Conservation (phyloP, 2,329 filamentous ascomycete genomes). For the Cladophialophora exuberans region DNA sequence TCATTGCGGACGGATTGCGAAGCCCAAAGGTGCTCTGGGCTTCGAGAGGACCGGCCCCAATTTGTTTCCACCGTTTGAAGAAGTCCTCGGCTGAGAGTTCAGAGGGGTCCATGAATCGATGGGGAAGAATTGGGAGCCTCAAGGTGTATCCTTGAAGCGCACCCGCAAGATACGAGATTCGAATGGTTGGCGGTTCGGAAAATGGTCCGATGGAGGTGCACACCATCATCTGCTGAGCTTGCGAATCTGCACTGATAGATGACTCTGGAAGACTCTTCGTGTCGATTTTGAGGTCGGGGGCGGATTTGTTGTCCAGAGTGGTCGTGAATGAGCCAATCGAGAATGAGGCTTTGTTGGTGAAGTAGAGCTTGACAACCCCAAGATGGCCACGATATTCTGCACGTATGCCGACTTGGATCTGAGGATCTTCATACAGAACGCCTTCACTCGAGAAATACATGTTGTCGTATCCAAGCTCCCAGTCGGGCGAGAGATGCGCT, state of each 20-base stretch:
- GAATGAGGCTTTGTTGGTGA: slow-evolving; percentile 88
- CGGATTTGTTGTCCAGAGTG: slow-evolving; percentile 73
- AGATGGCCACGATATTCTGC: slow-evolving; percentile 96
- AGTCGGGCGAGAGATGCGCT: slow-evolving; percentile 89
- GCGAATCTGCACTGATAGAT: slow-evolving; percentile 71
- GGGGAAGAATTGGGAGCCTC: slow-evolving; percentile 82
- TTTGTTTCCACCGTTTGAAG: slow-evolving; percentile 99
- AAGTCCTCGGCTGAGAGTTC: slow-evolving; percentile 88
- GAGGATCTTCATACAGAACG: slow-evolving; percentile 90
- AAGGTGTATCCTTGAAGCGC: slow-evolving; percentile 90
- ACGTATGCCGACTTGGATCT: slow-evolving; percentile 88
- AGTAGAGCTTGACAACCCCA: slow-evolving; percentile 93
- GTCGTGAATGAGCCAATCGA: slow-evolving; percentile 91
- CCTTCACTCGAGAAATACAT: slow-evolving; percentile 81
- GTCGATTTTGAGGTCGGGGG: slow-evolving; percentile 77
- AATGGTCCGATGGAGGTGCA: slow-evolving; percentile 86
- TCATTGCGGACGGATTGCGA: slow-evolving; percentile 59
- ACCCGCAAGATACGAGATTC: slow-evolving; percentile 91
- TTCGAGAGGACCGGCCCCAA: slow-evolving; percentile 84
- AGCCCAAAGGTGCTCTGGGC: slow-evolving; percentile 78
- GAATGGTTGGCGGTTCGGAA: slow-evolving; percentile 81
- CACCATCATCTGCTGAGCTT: slow-evolving; percentile 92
- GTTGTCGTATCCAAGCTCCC: slow-evolving; percentile 87
- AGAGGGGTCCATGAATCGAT: slow-evolving; percentile 96
- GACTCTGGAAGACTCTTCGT: slow-evolving; percentile 87